A percentile compares a stretch with the other conserved stretches of the same genome.
Evolutionary conservation across 2,329 filamentous ascomycete species (phyloP).

Genomic region (Pseudocercospora fijiensis): DNA sequence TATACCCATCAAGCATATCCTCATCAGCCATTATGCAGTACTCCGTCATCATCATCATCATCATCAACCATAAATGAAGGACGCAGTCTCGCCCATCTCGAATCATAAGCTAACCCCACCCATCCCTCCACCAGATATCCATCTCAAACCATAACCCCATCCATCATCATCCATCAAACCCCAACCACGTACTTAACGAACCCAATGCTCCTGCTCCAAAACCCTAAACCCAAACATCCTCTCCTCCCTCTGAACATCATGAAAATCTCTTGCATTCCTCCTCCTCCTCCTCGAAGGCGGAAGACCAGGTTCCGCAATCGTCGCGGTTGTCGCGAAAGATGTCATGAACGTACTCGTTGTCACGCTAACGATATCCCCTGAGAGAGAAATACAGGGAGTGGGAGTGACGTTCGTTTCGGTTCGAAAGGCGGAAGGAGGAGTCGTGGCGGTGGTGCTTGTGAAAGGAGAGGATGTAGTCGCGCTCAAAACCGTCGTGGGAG

Average conservation of each 20-base stretch:
- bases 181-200: no score
- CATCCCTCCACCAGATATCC: background rate
- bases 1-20: background rate
- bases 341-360: background rate
- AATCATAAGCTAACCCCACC: background rate
- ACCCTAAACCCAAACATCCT: background rate
- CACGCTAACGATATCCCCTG: background rate
- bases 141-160: background rate
- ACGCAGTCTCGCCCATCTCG: background rate
- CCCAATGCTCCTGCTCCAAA: background rate
- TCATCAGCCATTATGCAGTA: background rate
- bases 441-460: background rate
- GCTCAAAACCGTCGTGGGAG: background rate
- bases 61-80: no score
- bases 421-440: background rate
- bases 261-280: slow-evolving; percentile 2
- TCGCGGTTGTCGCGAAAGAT: background rate
- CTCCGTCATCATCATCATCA: background rate
- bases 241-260: background rate
- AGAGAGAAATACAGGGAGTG: background rate
- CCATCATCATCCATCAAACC: no score
- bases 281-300: background rate
- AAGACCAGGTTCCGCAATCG: background rate
- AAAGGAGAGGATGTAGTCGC: background rate
- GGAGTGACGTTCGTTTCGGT: background rate